These are phyloP conservation scores for Poronia punctata DNA, from an alignment of 495 filamentous ascomycete species.

Conservation along the genomic window DNA sequence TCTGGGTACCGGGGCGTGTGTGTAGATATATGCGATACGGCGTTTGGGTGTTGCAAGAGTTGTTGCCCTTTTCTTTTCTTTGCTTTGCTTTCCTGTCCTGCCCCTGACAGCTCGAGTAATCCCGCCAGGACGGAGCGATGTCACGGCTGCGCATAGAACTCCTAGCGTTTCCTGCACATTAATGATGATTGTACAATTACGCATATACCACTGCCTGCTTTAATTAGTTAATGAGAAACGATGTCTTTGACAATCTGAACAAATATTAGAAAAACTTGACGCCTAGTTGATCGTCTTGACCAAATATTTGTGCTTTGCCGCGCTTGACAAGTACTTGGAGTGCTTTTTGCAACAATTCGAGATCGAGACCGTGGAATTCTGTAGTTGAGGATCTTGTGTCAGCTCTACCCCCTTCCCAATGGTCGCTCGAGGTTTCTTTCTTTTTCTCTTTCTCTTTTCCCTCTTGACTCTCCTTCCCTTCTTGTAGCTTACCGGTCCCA, in stretches of 20 bases:
- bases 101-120: slow-evolving; percentile 5
- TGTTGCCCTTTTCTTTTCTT: neutral
- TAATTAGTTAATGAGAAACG: slow-evolving; percentile 6
- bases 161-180: slow-evolving; percentile 2
- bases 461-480: no score
- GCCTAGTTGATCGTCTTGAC: slow-evolving; percentile 73
- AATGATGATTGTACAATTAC: slow-evolving; percentile 1
- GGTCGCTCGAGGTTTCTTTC: neutral
- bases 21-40: neutral
- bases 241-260: neutral
- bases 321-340: slow-evolving; percentile 74
- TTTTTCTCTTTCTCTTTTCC: neutral
- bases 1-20: neutral
- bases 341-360: slow-evolving; percentile 69
- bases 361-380: slow-evolving; percentile 89
- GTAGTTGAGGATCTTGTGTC: neutral
- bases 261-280: slow-evolving; percentile 98
- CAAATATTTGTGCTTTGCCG: slow-evolving; percentile 91
- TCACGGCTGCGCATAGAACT: slow-evolving; percentile 1
- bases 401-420: slow-evolving; percentile 1
- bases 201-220: slow-evolving; percentile 1
- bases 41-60: slow-evolving; percentile 1
- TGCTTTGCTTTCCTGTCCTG: no score
- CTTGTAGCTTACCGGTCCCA: slow-evolving; percentile 32
- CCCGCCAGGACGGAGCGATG: slow-evolving; percentile 6